These are phyloP conservation scores for Epichloe elymi DNA, from an alignment of 2,329 filamentous ascomycete species.

Conservation along the genomic window DNA sequence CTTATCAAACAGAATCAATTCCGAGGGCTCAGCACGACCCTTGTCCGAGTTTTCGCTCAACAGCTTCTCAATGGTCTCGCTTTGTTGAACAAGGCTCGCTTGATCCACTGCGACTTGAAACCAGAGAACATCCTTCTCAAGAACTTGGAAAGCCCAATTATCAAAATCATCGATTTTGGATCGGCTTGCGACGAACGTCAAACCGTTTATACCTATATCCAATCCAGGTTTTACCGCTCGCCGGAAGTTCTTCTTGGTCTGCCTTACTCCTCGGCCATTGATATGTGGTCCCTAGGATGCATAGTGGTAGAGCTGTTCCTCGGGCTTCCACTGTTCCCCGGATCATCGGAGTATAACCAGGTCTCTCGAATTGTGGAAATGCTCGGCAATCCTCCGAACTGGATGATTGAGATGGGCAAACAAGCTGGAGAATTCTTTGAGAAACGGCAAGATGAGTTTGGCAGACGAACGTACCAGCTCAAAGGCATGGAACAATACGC, in stretches of 20 bases:
- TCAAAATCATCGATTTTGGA: constrained; percentile 99
- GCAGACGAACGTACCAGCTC: constrained; percentile 75
- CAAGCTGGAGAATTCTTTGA: constrained; percentile 97
- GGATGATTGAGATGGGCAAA: constrained; percentile 99
- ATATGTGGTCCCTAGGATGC: constrained; percentile 98
- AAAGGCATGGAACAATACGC: constrained; percentile 99
- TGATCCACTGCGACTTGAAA: constrained; percentile 97
- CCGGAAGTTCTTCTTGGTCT: constrained; percentile 91
- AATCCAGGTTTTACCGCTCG: constrained; percentile 94
- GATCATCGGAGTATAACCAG: constrained; percentile 97
- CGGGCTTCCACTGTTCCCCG: constrained; percentile 85
- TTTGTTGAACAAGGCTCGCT: constrained; percentile 83
- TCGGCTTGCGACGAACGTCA: constrained; percentile 97
- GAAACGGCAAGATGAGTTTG: constrained; percentile 82
- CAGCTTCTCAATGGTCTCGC: constrained; percentile 88
- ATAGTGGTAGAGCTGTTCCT: constrained; percentile 97
- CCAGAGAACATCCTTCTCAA: constrained; percentile 96
- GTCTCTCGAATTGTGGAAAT: constrained; percentile 96
- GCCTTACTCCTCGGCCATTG: constrained; percentile 95
- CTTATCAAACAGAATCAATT: constrained; percentile 99
- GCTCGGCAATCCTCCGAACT: constrained; percentile 89
- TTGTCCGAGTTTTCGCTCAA: constrained; percentile 94
- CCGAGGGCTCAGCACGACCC: constrained; percentile 86
- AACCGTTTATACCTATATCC: constrained; percentile 98
- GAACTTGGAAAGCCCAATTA: constrained; percentile 96